Percentiles rank a stretch among this genome's conserved stretches.
Evolutionary conservation across 1,284 basidiomycete species (phyloP).

Genomic region (Cryptococcus deneoformans): DNA sequence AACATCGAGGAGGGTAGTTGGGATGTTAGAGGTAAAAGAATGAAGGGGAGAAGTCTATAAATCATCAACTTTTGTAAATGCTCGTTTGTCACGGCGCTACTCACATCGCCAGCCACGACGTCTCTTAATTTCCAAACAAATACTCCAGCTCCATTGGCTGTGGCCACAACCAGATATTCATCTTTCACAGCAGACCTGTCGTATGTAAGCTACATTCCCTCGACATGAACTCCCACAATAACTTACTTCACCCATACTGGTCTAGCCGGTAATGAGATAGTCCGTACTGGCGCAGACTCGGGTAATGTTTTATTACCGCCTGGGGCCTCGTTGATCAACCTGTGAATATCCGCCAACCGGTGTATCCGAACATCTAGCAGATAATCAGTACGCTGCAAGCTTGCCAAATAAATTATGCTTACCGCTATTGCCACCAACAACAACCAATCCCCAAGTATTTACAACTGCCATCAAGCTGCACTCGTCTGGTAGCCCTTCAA

Average conservation of each 20-base stretch:
- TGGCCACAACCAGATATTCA: constrained; percentile 38
- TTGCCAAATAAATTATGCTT: too few species aligned
- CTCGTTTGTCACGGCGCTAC: constrained; percentile 3
- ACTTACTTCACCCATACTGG: constrained; percentile 27
- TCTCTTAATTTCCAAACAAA: constrained; percentile 34
- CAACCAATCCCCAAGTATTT: constrained; percentile 27
- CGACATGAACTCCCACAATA: not conserved
- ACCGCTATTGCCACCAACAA: too few species aligned
- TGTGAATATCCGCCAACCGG: constrained; percentile 32
- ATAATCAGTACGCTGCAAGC: too few species aligned
- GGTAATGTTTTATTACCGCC: constrained; percentile 29
- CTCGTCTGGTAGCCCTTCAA: constrained; percentile 40
- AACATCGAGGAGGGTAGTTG: constrained; percentile 39
- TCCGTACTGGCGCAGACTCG: constrained; percentile 19
- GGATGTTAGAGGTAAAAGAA: constrained; percentile 36
- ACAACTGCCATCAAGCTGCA: constrained; percentile 49
- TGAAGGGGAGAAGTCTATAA: constrained; percentile 36
- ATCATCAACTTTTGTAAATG: constrained; percentile 1
- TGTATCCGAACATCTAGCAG: constrained; percentile 39
- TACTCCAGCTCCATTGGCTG: constrained; percentile 25
- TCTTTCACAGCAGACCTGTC: constrained; percentile 41
- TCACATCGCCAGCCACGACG: constrained; percentile 36
- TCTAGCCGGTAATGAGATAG: constrained; percentile 31
- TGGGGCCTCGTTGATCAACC: constrained; percentile 25
- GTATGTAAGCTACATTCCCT: not conserved